Evolutionary conservation across 2,329 filamentous ascomycete species (phyloP).

Genomic region (Dothidotthia symphoricarpi): DNA sequence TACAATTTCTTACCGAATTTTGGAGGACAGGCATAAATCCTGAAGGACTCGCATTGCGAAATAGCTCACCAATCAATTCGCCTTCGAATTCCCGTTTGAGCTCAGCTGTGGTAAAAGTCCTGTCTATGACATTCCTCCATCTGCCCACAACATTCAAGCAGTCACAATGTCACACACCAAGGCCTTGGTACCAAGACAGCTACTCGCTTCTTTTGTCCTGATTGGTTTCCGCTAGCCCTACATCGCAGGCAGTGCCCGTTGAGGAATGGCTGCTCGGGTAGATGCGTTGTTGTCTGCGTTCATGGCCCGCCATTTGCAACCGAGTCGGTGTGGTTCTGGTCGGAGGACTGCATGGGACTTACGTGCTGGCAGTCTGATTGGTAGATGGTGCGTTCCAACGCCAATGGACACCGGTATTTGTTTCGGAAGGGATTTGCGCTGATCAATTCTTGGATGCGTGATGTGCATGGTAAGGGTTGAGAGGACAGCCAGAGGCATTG

Average conservation of each 20-base stretch:
- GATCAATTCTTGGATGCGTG: no score
- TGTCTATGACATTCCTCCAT: no score
- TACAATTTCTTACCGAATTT: no score
- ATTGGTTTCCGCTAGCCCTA: conserved; percentile 29
- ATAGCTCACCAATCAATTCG: no score
- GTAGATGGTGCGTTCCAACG: conserved; percentile 11
- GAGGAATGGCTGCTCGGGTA: conserved; percentile 25
- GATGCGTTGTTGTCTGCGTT: conserved; percentile 38
- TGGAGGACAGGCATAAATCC: no score
- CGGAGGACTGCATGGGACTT: conserved; percentile 13
- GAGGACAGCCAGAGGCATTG: no score
- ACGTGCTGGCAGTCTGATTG: conserved; percentile 7
- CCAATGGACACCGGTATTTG: conserved; percentile 9
- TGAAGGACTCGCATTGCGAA: no score
- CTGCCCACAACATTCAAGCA: no score
- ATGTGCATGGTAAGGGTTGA: no score
- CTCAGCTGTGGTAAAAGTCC: no score
- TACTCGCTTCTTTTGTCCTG: conserved; percentile 8
- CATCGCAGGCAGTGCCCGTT: conserved; percentile 18
- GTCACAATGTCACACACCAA: no score
- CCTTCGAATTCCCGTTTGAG: no score
- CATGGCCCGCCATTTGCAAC: conserved; percentile 20
- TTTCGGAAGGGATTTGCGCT: conserved; percentile 2
- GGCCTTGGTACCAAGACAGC: conserved; percentile 27
- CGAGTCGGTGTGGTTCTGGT: conserved; percentile 35